Percentiles rank a stretch among this genome's conserved stretches.
These are phyloP conservation scores for Quercus berberidifolia DNA, from an alignment of 306 rosid genomes.

Conservation along the genomic window DNA sequence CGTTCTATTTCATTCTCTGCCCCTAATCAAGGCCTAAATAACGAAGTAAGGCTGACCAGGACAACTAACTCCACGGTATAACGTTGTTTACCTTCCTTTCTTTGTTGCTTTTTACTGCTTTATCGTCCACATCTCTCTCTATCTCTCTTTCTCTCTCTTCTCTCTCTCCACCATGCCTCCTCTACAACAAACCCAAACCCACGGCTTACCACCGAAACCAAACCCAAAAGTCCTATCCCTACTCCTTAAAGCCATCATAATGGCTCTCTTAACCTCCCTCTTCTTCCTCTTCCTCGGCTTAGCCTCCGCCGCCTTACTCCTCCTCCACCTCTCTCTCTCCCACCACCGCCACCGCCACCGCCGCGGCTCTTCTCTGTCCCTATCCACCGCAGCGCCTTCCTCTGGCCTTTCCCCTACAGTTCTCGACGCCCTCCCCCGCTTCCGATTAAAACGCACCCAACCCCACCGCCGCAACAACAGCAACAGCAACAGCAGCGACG, in stretches of 20 bases:
- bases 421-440: constrained; percentile 54
- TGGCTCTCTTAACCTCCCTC: constrained; percentile 68
- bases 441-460: constrained; percentile 25
- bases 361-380: constrained; percentile 5
- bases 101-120: too few relatives aligned
- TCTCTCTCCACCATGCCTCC: constrained; percentile 3
- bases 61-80: too few relatives aligned
- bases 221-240: constrained; percentile 52
- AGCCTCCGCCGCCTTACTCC: constrained; percentile 62
- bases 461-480: too few relatives aligned
- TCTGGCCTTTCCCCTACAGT: constrained; percentile 34
- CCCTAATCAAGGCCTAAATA: too few relatives aligned
- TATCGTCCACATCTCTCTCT: background rate
- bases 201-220: constrained; percentile 36
- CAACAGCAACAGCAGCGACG: background rate
- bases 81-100: too few relatives aligned
- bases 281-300: constrained; percentile 75
- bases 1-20: too few relatives aligned
- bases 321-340: constrained; percentile 61
- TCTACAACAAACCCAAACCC: background rate
- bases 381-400: constrained; percentile 18
- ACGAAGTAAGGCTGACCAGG: too few relatives aligned
- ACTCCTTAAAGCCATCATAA: constrained; percentile 64
- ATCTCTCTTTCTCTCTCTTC: background rate
- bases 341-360: constrained; percentile 59